Conservation (phyloP, 495 filamentous ascomycete species). For the Aspergillus cristatus region DNA sequence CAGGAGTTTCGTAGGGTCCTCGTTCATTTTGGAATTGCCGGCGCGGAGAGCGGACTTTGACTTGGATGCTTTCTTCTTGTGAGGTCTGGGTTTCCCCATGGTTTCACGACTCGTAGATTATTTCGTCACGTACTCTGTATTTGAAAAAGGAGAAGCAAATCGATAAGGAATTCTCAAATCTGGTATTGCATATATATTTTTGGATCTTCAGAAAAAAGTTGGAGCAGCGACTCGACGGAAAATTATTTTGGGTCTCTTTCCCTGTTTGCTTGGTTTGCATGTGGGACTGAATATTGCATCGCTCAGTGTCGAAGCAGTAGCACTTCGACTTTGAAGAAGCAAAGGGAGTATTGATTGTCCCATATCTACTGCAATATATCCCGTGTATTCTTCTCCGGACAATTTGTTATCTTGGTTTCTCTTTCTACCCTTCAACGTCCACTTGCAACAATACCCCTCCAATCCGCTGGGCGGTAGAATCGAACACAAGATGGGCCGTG, state of each 20-base stretch:
- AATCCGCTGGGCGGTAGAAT: slow-evolving; percentile 21
- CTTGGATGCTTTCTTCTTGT: slow-evolving; percentile 39
- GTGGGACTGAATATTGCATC: slow-evolving; percentile 28
- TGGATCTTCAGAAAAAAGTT: slow-evolving; percentile 1
- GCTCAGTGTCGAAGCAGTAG: slow-evolving; percentile 3
- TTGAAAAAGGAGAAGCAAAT: not conserved
- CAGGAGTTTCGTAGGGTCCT: slow-evolving; percentile 48
- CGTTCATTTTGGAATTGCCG: slow-evolving; percentile 38
- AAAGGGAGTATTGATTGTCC: not conserved
- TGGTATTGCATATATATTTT: no score
- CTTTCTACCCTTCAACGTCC: not conserved
- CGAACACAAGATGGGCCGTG: slow-evolving; percentile 64
- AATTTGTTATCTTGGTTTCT: no score
- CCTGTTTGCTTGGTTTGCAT: slow-evolving; percentile 43
- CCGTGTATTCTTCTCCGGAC: not conserved
- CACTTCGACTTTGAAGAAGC: not conserved
- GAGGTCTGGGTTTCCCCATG: slow-evolving; percentile 40
- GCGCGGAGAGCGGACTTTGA: slow-evolving; percentile 40
- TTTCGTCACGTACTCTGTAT: slow-evolving; percentile 5
- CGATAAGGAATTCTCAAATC: no score
- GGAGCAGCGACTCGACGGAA: slow-evolving; percentile 1
- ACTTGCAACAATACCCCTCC: slow-evolving; percentile 21
- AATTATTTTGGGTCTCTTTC: slow-evolving; percentile 28
- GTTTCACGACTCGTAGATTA: slow-evolving; percentile 5
- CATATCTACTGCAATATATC: no score